phyloP scores from a whole-genome alignment of 2,329 filamentous ascomycete species.

The Exutisphaerella laricina region DNA sequence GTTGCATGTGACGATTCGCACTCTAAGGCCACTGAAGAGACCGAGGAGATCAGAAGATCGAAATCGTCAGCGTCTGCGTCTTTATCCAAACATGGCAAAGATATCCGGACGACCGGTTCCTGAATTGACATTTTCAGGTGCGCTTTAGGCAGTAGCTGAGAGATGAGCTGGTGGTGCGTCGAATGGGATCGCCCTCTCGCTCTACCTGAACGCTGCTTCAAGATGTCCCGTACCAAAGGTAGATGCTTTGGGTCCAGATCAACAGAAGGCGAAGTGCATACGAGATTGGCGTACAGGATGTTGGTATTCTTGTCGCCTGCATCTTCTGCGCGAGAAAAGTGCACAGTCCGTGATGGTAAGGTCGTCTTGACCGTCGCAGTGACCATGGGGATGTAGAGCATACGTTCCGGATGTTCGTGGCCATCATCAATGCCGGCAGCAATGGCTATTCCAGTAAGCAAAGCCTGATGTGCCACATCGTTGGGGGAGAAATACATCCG shows the following conservation, averaged over 20 bases:
- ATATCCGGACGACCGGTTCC: conserved; percentile 87
- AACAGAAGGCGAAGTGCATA: conserved; percentile 90
- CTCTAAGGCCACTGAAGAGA: conserved; percentile 88
- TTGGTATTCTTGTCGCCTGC: conserved; percentile 85
- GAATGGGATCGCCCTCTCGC: conserved; percentile 7
- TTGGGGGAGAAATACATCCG: conserved; percentile 96
- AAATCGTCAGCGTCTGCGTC: conserved; percentile 67
- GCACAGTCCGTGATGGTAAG: conserved; percentile 86
- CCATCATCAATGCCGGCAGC: conserved; percentile 88
- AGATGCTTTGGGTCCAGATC: conserved; percentile 90
- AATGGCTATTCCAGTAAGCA: conserved; percentile 86
- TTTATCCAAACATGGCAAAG: conserved; percentile 69
- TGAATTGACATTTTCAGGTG: conserved; percentile 95
- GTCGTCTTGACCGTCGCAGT: conserved; percentile 94
- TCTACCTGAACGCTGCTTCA: conserved; percentile 43
- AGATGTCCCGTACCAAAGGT: conserved; percentile 72
- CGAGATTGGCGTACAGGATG: conserved; percentile 91
- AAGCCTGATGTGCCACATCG: conserved; percentile 89
- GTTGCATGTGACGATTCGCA: conserved; percentile 92
- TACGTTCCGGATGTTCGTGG: conserved; percentile 74
- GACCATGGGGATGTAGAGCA: conserved; percentile 94
- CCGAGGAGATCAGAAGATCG: conserved; percentile 89
- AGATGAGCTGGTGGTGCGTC: conserved; percentile 62
- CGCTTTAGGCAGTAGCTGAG: conserved; percentile 85
- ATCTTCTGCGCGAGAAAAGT: conserved; percentile 63